These are phyloP conservation scores for Naganishia vaughanmartiniae DNA, from an alignment of 768 basidiomycete species.

Conservation along the genomic window DNA sequence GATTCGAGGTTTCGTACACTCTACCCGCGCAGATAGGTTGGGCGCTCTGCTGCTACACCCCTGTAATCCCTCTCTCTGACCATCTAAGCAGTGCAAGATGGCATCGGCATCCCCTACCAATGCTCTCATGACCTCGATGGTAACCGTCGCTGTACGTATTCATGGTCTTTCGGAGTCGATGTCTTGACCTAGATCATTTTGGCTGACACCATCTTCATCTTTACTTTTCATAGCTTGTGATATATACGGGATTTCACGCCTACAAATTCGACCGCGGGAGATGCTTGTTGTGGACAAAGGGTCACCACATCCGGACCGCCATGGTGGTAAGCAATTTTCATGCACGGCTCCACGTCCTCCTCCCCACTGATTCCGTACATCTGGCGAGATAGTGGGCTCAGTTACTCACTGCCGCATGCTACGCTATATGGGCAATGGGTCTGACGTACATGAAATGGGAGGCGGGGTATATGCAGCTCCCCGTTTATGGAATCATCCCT, in stretches of 20 bases:
- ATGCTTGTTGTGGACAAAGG: constrained; percentile 11
- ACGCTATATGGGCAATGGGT: constrained; percentile 7
- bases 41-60: no score
- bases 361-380: background rate
- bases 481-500: constrained; percentile 9
- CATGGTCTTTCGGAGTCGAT: no score
- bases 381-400: constrained; percentile 8
- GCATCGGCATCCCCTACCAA: constrained; percentile 9
- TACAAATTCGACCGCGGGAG: constrained; percentile 12
- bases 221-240: background rate
- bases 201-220: no score
- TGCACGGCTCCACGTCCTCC: no score
- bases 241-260: constrained; percentile 7
- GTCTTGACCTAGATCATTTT: no score
- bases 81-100: no score
- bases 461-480: constrained; percentile 9
- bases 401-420: background rate
- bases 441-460: constrained; percentile 10
- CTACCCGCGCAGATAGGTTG: no score
- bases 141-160: constrained; percentile 7
- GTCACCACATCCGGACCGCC: background rate
- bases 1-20: no score
- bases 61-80: no score
- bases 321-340: background rate
- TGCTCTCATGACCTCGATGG: background rate